A percentile compares a stretch with the other conserved stretches of the same genome.
Evolutionary conservation across 148 eudicot species (phyloP).

Genomic region (Agrostemma githago): DNA sequence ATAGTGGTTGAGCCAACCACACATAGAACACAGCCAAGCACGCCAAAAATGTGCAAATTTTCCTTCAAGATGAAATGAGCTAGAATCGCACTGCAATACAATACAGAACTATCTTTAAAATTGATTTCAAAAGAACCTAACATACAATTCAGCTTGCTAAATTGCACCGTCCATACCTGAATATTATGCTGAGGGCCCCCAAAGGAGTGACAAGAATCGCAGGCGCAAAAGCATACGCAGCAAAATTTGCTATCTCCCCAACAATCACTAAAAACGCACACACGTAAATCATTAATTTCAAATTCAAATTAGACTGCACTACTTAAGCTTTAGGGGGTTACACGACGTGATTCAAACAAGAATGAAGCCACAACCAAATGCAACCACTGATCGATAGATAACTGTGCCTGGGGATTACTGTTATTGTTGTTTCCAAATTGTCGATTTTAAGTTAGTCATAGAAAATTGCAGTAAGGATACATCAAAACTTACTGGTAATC

Average conservation of each 20-base stretch:
- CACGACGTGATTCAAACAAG: not conserved
- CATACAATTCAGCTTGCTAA: not conserved
- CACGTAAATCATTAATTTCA: slow-evolving; percentile 10
- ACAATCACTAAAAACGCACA: slow-evolving; percentile 53
- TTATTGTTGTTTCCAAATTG: not conserved
- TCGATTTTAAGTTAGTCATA: not conserved
- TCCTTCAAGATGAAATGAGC: slow-evolving; percentile 92
- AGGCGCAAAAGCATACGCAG: slow-evolving; percentile 97
- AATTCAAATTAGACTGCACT: not conserved
- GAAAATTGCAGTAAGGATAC: not conserved
- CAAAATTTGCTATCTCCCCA: slow-evolving; percentile 93
- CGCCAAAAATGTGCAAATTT: slow-evolving; percentile 79
- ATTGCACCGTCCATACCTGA: slow-evolving; percentile 52
- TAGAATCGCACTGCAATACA: slow-evolving; percentile 77
- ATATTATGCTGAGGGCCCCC: slow-evolving; percentile 87
- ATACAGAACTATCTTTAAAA: slow-evolving; percentile 24
- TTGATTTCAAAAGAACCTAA: not conserved
- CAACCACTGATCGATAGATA: not conserved
- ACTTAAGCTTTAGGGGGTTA: not conserved
- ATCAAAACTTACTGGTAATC: slow-evolving; percentile 59
- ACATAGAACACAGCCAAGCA: slow-evolving; percentile 87
- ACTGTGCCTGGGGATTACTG: not conserved
- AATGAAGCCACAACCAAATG: not conserved
- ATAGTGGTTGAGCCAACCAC: slow-evolving; percentile 85
- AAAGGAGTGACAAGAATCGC: slow-evolving; percentile 96